Evolutionary conservation across 257 asterid species (phyloP), one percentile per base, ranked within the genome.

Genomic region (Hygrophila difformis): DNA sequence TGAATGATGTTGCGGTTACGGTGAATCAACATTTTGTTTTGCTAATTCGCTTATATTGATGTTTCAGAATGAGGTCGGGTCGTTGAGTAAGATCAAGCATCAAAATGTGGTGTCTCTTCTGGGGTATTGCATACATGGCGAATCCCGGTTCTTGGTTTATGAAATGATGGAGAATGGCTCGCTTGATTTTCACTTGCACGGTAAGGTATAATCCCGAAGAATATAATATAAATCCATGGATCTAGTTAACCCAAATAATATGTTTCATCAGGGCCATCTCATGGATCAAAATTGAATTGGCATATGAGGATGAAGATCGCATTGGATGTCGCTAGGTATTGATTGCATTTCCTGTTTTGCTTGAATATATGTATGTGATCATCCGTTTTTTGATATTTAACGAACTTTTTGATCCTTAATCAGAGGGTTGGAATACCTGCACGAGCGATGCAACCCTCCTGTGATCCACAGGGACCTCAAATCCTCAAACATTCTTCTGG

Each of bases 161-260:
- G 96, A 89, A 66, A 60, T 89, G 81, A 85, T 89, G 96, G 87
- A 73, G 76, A 75, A 77, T 19, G 85, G 96, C 5, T 81, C 96
- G 18, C 49, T 89, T 57, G 93, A 89, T 43, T 73, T 69, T 56
- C 84, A 69, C 45, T 71, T 89, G 74, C 97, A 85, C 49, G 96
- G 97, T 89, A 79, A 62, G 24, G n/a, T n/a, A n/a, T n/a, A n/a
- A n/a, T n/a, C n/a, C n/a, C n/a, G n/a, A n/a, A n/a, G n/a, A n/a
- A n/a, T n/a, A n/a, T n/a, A n/a, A n/a, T n/a, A n/a, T n/a, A n/a
- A n/a, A n/a, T n/a, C n/a, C n/a, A n/a, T n/a, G n/a, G n/a, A n/a
- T n/a, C n/a, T n/a, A n/a, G n/a, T n/a, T n/a, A n/a, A n/a, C n/a
- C n/a, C n/a, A n/a, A n/a, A n/a, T n/a, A n/a, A n/a, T n/a, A n/a